Base-by-base conservation (phyloP, 495 filamentous ascomycete species). In the Astrothelium macrocarpum region DNA sequence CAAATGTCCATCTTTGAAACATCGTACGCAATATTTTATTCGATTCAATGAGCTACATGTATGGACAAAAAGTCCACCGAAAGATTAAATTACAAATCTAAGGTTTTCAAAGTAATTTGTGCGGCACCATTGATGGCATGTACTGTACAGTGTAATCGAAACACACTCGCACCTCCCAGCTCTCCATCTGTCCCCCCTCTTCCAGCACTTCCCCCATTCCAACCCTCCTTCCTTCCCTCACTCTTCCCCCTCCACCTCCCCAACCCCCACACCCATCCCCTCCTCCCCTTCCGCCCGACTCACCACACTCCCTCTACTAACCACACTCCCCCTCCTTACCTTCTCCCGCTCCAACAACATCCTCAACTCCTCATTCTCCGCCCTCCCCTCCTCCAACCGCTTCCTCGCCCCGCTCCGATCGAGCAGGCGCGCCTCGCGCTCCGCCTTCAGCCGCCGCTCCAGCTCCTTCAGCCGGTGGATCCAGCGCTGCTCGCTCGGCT, bases 361-460 rank as follows among this genome's bases (percentile, higher is more conserved):
- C 66, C 83, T 80, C 65, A 97, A 77, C 70, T 85, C 83, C 67
- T 85, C 81, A 70, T 91, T 93, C 76, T 94, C 89, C 14, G 81
- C 80, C 72, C 87, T 83, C 32, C 87, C 89, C 71, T 96, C 90
- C 68, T 92, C 89, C 28, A 98, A 80, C 67, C 94, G 79, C 79
- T 90, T 87, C 64, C 88, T 79, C 39, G 94, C 94, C 43, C 89
- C 90, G 31, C 78, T 85, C 25, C 93, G 84, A 76, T 98, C 94
- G 53, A 94, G 73, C 29, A 92, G 71, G 42, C 95, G 78, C n/a
- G 84, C 92, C 72, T 97, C 94, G 11, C 94, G 77, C 74, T 98
- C 94, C 23, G 86, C 85, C 70, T 96, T 96, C 31, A 98, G 79
- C 67, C 92, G 83, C 70, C 86, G 83, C 79, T 98, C 95, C 46